Percentiles rank a stretch among this genome's conserved stretches.
Evolutionary conservation across 176 grass and related monocot species (phyloP).

Genomic region (Secale cereale): DNA sequence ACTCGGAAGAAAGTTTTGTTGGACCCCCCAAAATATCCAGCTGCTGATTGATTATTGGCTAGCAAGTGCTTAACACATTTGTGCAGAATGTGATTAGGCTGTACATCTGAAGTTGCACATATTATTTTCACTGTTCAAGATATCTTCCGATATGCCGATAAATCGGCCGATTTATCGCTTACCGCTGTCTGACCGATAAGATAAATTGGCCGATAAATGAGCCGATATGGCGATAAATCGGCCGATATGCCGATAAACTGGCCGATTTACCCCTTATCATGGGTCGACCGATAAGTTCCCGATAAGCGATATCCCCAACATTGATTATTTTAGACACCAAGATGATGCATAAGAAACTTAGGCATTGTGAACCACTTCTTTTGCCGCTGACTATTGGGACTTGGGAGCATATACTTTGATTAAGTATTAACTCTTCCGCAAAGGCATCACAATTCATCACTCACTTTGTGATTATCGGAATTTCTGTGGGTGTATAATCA

Average conservation of each 20-base stretch:
- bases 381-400: not conserved
- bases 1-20: not conserved
- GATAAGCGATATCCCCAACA: no score
- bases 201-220: no score
- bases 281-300: no score
- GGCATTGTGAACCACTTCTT: not conserved
- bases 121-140: no score
- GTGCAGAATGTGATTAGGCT: not conserved
- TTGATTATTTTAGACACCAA: not conserved
- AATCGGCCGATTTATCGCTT: no score
- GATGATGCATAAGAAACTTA: conserved; percentile 10
- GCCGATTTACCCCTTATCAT: no score
- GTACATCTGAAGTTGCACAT: not conserved
- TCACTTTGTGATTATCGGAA: not conserved
- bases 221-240: no score
- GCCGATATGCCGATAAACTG: no score
- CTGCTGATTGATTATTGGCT: conserved; percentile 10
- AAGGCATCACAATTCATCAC: not conserved
- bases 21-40: not conserved
- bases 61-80: not conserved
- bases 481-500: conserved; percentile 1
- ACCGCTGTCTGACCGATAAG: no score
- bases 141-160: no score
- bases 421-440: not conserved
- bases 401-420: not conserved